Base-by-base conservation (phyloP, 345 rosid genomes). In the Citrus inodora region DNA sequence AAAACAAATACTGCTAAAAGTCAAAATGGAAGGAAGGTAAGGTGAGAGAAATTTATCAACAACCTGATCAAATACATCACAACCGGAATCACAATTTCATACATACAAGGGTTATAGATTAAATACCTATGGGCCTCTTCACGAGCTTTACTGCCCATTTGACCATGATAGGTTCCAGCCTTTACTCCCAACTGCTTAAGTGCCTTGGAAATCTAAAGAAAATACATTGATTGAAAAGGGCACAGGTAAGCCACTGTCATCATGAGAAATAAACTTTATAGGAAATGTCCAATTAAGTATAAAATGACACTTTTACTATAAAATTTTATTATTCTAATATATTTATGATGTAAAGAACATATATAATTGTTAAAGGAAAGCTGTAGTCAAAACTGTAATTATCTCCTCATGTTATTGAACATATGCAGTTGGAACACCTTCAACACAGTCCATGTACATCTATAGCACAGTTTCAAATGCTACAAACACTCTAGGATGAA, bases 91-190 rank as follows among this genome's bases (percentile, higher is more conserved):
- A 8, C 59, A 38, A 21, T 32, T 75, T 32, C 64, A 68, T 56
- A 76, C 60, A 59, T 14, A 61, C 22, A 74, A 30, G 37, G 37
- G 24, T 59, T 76, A 71, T 63, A 77, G 27, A 55, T 33, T 17
- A 75, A 79, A 25, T 25, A 87, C 90, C 88, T 87, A 76, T 87
- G 90, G 53, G 80, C 75, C 79, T 83, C 84, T 71, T 87, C 84
- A 63, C 87, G 87, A 71, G 82, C 85, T 78, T 83, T 83, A 68
- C 77, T 80, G 37, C 82, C 74, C 87, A 87, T 83, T 82, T 85
- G 88, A 67, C 90, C 88, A 75, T 87, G 90, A 82, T 87, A 87
- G n/a, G 80, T 73, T 85, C 86, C 87, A 61, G 84, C 78, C 70
- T 78, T 81, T 58, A 87, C 80, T 69, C 90, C 90, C n/a, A 69